Conservation (phyloP, 306 rosid genomes). For the Gillenia trifoliata region DNA sequence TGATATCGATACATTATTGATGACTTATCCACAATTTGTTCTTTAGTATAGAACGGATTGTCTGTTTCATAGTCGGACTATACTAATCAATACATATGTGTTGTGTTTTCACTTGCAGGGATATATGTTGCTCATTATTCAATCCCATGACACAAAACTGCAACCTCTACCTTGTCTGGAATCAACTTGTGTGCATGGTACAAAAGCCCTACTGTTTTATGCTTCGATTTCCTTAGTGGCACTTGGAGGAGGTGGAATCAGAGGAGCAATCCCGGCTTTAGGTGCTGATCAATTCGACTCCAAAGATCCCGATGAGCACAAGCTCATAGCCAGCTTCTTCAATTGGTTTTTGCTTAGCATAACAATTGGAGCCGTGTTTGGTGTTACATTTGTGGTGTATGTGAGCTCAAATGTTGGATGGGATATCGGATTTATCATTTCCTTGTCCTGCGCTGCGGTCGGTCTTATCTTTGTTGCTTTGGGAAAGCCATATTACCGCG, state of each 20-base stretch:
- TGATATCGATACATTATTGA: no score
- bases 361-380: slow-evolving; percentile 39
- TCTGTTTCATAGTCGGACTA: no score
- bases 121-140: slow-evolving; percentile 39
- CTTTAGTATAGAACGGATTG: no score
- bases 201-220: slow-evolving; percentile 37
- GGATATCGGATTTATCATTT: slow-evolving; percentile 47
- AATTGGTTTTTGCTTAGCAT: slow-evolving; percentile 51
- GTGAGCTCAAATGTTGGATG: slow-evolving; percentile 31
- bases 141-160: slow-evolving; percentile 33
- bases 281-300: slow-evolving; percentile 58
- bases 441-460: slow-evolving; percentile 29
- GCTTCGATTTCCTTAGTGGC: slow-evolving; percentile 42
- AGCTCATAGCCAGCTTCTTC: slow-evolving; percentile 43
- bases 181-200: slow-evolving; percentile 39
- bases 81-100: background rate
- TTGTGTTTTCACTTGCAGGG: slow-evolving; percentile 33
- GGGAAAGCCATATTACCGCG: slow-evolving; percentile 44
- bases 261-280: slow-evolving; percentile 52
- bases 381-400: slow-evolving; percentile 53
- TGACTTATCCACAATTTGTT: no score
- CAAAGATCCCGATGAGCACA: slow-evolving; percentile 32
- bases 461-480: slow-evolving; percentile 34
- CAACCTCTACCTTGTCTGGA: slow-evolving; percentile 44
- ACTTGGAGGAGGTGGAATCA: slow-evolving; percentile 56